A percentile compares a stretch with the other conserved stretches of the same genome.
Evolutionary conservation across 768 basidiomycete genomes (phyloP).

Genomic region (Thelephora aurantiotincta): DNA sequence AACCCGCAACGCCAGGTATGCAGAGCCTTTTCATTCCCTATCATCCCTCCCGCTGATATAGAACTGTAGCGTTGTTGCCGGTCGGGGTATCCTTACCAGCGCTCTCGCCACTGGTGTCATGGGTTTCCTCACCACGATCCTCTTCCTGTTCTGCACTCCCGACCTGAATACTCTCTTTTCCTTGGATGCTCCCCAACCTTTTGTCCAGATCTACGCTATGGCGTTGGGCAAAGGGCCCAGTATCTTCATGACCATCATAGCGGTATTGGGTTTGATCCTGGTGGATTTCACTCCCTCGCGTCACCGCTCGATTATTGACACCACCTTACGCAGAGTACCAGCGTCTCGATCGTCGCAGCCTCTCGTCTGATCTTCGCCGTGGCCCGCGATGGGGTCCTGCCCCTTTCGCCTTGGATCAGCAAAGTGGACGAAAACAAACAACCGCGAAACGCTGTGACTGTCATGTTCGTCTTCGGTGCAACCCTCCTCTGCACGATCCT

Average conservation of each 20-base stretch:
- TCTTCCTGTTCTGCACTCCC: constrained; percentile 79
- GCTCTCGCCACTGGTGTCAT: constrained; percentile 65
- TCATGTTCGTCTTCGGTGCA: constrained; percentile 73
- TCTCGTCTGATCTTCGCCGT: constrained; percentile 86
- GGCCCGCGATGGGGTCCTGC: constrained; percentile 87
- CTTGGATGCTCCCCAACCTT: constrained; percentile 78
- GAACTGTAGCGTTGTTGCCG: constrained; percentile 49
- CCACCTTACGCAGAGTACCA: constrained; percentile 48
- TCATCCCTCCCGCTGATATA: not conserved
- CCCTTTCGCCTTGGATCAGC: constrained; percentile 73
- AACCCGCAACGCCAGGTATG: constrained; percentile 18
- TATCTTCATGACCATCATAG: constrained; percentile 79
- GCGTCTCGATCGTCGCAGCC: constrained; percentile 76
- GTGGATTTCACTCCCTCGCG: constrained; percentile 24
- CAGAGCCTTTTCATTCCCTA: not conserved
- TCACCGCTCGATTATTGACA: not conserved
- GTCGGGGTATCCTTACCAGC: constrained; percentile 68
- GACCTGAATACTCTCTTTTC: constrained; percentile 63
- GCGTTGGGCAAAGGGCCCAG: constrained; percentile 71
- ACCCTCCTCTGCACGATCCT: constrained; percentile 74
- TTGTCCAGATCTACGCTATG: constrained; percentile 75
- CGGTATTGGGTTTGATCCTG: constrained; percentile 73
- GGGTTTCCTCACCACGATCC: constrained; percentile 66
- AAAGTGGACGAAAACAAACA: constrained; percentile 56
- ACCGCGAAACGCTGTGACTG: constrained; percentile 74